Evolutionary conservation across 164 flowering plant species (phyloP).

Genomic region (Liriodendron chinense): DNA sequence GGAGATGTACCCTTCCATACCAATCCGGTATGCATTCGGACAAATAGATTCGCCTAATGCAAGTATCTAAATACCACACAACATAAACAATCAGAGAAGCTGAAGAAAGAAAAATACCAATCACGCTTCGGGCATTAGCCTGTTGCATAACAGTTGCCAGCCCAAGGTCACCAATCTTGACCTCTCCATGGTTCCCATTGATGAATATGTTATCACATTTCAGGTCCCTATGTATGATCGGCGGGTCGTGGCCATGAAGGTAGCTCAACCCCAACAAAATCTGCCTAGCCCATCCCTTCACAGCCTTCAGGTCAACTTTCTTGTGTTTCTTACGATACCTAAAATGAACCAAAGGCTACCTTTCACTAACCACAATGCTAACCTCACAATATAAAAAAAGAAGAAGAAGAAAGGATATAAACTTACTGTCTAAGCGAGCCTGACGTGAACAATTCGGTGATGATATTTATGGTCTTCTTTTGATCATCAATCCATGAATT

Average conservation of each 20-base stretch:
- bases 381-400: constrained; percentile 6
- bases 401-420: neutral
- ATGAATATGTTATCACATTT: constrained; percentile 71
- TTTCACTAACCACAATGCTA: constrained; percentile 11
- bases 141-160: constrained; percentile 62
- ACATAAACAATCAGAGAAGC: neutral
- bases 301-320: constrained; percentile 59
- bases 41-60: neutral
- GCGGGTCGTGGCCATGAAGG: constrained; percentile 62
- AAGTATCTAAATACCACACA: too few species aligned
- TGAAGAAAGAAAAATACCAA: constrained; percentile 29
- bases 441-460: constrained; percentile 71
- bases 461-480: constrained; percentile 58
- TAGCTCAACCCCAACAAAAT: constrained; percentile 54
- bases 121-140: constrained; percentile 49
- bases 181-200: constrained; percentile 66
- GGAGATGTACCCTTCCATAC: neutral
- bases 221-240: constrained; percentile 63
- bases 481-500: constrained; percentile 67
- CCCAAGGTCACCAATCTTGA: constrained; percentile 72
- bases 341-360: neutral
- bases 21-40: neutral
- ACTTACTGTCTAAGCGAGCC: constrained; percentile 73
- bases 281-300: constrained; percentile 71
- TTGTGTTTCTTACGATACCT: constrained; percentile 63